phyloP scores from a whole-genome alignment of 176 grass and related monocot species.

The Puya raimondii region DNA sequence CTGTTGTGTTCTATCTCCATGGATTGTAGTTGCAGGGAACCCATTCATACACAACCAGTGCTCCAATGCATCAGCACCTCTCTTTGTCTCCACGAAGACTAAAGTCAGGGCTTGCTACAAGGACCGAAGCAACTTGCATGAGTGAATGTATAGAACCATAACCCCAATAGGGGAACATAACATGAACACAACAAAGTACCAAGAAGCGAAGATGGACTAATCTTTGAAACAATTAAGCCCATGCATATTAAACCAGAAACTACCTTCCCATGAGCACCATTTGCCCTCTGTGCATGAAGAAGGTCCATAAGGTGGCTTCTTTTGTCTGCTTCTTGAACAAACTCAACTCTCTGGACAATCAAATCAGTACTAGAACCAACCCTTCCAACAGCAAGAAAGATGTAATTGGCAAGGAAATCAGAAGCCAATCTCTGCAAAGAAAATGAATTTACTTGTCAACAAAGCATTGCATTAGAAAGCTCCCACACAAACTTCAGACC shows the following conservation, averaged over 20 bases:
- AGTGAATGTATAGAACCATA: constrained; percentile 1
- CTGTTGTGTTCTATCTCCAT: constrained; percentile 85
- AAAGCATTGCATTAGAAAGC: neutral
- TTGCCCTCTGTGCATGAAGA: constrained; percentile 76
- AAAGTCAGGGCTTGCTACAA: constrained; percentile 72
- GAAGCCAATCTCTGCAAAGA: constrained; percentile 63
- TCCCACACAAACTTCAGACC: no score
- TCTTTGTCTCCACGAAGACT: constrained; percentile 97
- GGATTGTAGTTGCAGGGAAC: constrained; percentile 94
- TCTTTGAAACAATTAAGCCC: neutral
- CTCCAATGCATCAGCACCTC: constrained; percentile 86
- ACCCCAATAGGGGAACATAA: neutral
- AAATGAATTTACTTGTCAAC: neutral
- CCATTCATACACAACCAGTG: constrained; percentile 82
- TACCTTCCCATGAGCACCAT: constrained; percentile 83
- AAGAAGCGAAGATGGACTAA: neutral
- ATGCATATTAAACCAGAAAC: neutral
- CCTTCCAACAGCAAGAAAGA: constrained; percentile 97
- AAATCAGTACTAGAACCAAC: constrained; percentile 97
- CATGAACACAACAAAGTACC: neutral
- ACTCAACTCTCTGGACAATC: constrained; percentile 87
- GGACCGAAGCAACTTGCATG: constrained; percentile 10
- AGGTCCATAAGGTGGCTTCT: constrained; percentile 95
- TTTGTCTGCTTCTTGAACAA: constrained; percentile 85
- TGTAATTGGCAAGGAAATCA: constrained; percentile 77